Base-by-base conservation (phyloP, 2,329 filamentous ascomycete species). In the Monascus ruber region DNA sequence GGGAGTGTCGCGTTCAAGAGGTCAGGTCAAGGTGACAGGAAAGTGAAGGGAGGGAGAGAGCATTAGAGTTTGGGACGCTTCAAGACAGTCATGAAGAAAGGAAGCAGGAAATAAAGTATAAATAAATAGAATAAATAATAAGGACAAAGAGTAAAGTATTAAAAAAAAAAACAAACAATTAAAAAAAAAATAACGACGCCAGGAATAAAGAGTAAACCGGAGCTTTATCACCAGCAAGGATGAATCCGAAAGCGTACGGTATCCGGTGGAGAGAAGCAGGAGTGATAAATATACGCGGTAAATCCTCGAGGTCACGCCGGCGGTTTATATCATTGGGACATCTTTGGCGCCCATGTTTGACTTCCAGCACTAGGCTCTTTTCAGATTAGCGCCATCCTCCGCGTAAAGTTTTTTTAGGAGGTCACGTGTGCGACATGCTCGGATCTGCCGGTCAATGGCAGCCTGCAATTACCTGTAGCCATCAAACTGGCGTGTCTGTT, bases 271-370 rank as follows among this genome's bases (percentile, higher is more conserved):
- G 17, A 17, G 17, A 17, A 17, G 17, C 17, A 17, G 17, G 17
- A 17, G 17, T 17, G 3, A 17, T 33, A 17, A 17, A 35, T 35
- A 11, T 25, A 25, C 33, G 33, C 50, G 47, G 38, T 51, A 48
- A 44, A 45, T 41, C 39, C 31, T 63, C 62, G 61, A 64, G 60
- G 62, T 64, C 59, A 63, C 60, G 62, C 58, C 58, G 59, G 54
- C 56, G 62, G 62, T 65, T 65, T 66, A 65, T 65, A 66, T 65
- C 62, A 65, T 65, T 61, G 60, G 60, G 51, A 50, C 50, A 49
- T 54, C 52, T 55, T 56, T 49, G 41, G 51, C 48, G 53, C 51
- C 60, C 58, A 61, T 63, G 60, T 58, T 62, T 59, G 53, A 56
- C 48, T 52, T 49, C 47, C 49, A n/a, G 35, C 49, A 39, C 60